A percentile compares a stretch with the other conserved stretches of the same genome.
Evolutionary conservation across 225 moss, liverwort and hornwort genomes (phyloP).

Genomic region (Bryum argenteum): DNA sequence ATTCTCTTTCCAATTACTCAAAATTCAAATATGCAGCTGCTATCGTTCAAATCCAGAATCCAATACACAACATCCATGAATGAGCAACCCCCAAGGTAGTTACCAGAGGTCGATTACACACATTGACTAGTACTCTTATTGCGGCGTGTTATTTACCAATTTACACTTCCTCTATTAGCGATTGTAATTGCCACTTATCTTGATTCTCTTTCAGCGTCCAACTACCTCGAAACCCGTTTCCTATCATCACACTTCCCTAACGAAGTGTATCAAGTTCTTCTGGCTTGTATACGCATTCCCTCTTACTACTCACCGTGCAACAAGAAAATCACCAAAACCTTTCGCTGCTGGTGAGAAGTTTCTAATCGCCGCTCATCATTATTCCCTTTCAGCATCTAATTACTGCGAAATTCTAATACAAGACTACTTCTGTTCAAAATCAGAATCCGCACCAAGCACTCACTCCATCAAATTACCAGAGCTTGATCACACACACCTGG

Average conservation of each 20-base stretch:
- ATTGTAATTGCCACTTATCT: too few species aligned
- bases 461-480: neutral
- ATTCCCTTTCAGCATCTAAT: too few species aligned
- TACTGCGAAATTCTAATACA: neutral
- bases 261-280: neutral
- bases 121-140: too few species aligned
- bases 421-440: neutral
- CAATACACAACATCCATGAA: constrained; percentile 10
- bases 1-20: too few species aligned
- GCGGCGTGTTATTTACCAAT: too few species aligned
- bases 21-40: neutral
- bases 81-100: neutral
- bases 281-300: neutral
- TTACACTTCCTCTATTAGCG: too few species aligned
- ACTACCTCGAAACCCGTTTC: too few species aligned
- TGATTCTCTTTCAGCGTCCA: too few species aligned
- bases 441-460: constrained; percentile 3
- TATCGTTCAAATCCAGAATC: constrained; percentile 1
- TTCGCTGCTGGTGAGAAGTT: too few species aligned
- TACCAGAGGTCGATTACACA: too few species aligned
- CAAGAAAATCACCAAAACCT: neutral
- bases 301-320: neutral
- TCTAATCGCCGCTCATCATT: too few species aligned
- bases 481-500: constrained; percentile 30
- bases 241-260: neutral